phyloP scores from a whole-genome alignment of 2,329 filamentous ascomycete species.

The Claviceps fusiformis region DNA sequence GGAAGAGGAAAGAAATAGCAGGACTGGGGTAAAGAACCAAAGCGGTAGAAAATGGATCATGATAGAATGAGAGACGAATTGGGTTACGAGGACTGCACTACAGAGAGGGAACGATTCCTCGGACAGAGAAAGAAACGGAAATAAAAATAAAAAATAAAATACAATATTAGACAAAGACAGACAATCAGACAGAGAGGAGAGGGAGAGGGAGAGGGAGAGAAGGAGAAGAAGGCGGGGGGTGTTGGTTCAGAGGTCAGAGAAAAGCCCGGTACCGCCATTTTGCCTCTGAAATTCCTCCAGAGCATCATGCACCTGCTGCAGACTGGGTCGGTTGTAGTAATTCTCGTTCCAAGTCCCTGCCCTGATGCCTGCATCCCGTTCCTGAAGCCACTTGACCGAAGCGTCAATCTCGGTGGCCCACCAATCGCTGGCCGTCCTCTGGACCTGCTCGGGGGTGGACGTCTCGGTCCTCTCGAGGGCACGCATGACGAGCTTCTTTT shows the following conservation, averaged over 20 bases:
- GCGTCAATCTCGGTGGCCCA: constrained; percentile 34
- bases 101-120: background rate
- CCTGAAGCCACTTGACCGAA: constrained; percentile 32
- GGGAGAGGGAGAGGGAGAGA: background rate
- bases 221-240: background rate
- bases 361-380: constrained; percentile 24
- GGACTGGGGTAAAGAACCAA: too few relatives aligned
- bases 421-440: constrained; percentile 28
- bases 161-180: too few relatives aligned
- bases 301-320: constrained; percentile 27
- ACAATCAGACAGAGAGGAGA: background rate
- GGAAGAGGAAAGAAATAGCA: too few relatives aligned
- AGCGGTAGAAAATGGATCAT: too few relatives aligned
- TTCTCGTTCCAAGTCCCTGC: constrained; percentile 36
- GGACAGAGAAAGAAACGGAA: background rate
- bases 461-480: constrained; percentile 17
- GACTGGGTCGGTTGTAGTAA: constrained; percentile 32
- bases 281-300: constrained; percentile 13
- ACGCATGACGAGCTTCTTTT: constrained; percentile 32
- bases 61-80: background rate
- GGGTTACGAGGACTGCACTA: too few relatives aligned
- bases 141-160: background rate
- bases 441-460: constrained; percentile 23
- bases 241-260: background rate
- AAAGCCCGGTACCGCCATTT: background rate